These are phyloP conservation scores for Metschnikowia chrysomelidarum DNA, from an alignment of 805 yeast genomes.

Conservation along the genomic window DNA sequence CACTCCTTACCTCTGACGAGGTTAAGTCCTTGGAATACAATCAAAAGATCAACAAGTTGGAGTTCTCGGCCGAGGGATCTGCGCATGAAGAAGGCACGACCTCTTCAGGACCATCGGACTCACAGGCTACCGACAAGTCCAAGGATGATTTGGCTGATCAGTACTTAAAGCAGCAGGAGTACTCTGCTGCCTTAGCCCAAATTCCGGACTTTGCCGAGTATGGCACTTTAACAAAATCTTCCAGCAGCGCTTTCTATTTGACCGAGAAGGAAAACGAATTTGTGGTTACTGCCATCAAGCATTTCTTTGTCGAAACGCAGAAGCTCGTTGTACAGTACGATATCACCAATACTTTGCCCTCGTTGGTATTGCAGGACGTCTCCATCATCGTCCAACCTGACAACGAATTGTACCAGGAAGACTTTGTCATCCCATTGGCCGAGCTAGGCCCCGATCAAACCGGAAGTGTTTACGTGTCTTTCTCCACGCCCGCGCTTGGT, in stretches of 20 bases:
- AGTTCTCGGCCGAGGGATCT: constrained; percentile 23
- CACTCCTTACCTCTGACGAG: constrained; percentile 66
- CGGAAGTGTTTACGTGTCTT: constrained; percentile 78
- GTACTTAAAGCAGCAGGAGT: constrained; percentile 56
- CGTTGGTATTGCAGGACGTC: constrained; percentile 73
- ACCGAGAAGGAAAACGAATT: constrained; percentile 94
- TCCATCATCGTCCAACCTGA: constrained; percentile 67
- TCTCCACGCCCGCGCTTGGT: constrained; percentile 54
- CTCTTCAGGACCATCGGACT: constrained; percentile 4
- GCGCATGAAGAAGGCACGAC: constrained; percentile 19
- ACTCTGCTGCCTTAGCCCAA: constrained; percentile 63
- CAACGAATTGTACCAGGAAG: constrained; percentile 56
- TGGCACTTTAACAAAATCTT: constrained; percentile 74
- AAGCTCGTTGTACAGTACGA: constrained; percentile 77
- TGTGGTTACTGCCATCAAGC: constrained; percentile 81
- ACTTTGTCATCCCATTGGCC: constrained; percentile 71
- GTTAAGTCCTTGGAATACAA: constrained; percentile 60
- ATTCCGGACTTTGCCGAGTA: constrained; percentile 72
- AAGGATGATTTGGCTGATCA: constrained; percentile 24
- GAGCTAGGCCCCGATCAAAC: constrained; percentile 66
- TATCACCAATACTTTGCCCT: constrained; percentile 80
- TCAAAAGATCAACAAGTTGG: constrained; percentile 45
- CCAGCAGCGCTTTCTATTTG: constrained; percentile 56
- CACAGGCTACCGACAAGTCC: constrained; percentile 20
- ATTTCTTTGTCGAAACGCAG: constrained; percentile 65